Evolutionary conservation across 768 basidiomycete genomes (phyloP).

Genomic region (Sarcomyxa edulis): DNA sequence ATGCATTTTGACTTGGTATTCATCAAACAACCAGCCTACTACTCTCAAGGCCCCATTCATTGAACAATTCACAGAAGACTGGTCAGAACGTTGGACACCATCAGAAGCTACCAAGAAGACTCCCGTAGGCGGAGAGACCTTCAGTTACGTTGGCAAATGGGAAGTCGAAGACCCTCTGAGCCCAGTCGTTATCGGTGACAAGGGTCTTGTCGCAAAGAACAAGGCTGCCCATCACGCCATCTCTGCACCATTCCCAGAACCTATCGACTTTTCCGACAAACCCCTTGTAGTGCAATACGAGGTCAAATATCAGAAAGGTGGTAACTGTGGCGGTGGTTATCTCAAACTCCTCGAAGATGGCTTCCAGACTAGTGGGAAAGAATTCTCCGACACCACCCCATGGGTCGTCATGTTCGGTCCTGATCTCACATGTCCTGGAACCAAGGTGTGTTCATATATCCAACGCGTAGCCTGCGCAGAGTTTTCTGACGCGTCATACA

Average conservation of each 20-base stretch:
- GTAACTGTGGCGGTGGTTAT: slow-evolving; percentile 99
- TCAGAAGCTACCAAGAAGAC: slow-evolving; percentile 99
- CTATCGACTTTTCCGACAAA: slow-evolving; percentile 77
- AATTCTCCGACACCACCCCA: slow-evolving; percentile 90
- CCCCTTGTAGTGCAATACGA: slow-evolving; percentile 97
- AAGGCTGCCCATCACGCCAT: slow-evolving; percentile 99
- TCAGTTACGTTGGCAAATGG: slow-evolving; percentile 98
- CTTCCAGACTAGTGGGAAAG: slow-evolving; percentile 90
- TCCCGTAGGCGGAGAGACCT: slow-evolving; percentile 90
- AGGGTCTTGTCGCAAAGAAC: slow-evolving; percentile 91
- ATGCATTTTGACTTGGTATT: slow-evolving; percentile 10
- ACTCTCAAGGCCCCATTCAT: slow-evolving; percentile 83
- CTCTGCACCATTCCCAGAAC: slow-evolving; percentile 78
- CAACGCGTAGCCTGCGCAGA: background rate
- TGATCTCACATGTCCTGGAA: slow-evolving; percentile 89
- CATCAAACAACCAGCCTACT: slow-evolving; percentile 49
- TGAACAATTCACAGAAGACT: slow-evolving; percentile 94
- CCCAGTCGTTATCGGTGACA: slow-evolving; percentile 78
- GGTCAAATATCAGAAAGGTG: slow-evolving; percentile 98
- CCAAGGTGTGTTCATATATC: slow-evolving; percentile 51
- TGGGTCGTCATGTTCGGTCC: slow-evolving; percentile 98
- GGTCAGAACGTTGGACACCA: slow-evolving; percentile 90
- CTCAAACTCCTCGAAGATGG: slow-evolving; percentile 93
- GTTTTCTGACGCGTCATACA: slow-evolving; percentile 4
- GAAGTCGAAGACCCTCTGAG: slow-evolving; percentile 83